These are phyloP conservation scores for Chamaecyparis obtusa DNA, from an alignment of 75 land plant species.

Conservation along the genomic window DNA sequence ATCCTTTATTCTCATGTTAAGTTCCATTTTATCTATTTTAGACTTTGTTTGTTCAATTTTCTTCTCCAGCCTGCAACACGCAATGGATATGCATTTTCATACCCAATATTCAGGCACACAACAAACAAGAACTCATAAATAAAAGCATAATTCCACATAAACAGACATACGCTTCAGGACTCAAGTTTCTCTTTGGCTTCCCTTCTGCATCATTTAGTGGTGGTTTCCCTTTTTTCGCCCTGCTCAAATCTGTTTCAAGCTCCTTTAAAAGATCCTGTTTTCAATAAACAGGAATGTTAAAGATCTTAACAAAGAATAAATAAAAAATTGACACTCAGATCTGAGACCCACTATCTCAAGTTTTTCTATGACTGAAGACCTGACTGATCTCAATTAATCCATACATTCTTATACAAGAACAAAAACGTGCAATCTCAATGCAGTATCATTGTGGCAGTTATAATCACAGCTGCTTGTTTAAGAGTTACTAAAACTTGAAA, in stretches of 20 bases:
- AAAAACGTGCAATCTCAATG: background rate
- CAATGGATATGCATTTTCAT: conserved; percentile 9
- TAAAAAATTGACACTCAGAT: background rate
- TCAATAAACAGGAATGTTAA: conserved; percentile 4
- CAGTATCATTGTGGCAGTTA: background rate
- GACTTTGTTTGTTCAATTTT: conserved; percentile 71
- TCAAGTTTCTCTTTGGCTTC: conserved; percentile 67
- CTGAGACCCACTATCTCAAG: background rate
- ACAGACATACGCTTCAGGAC: conserved; percentile 70
- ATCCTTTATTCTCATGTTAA: conserved; percentile 78
- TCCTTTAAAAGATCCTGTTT: conserved; percentile 52
- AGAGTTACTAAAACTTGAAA: background rate
- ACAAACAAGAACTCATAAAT: background rate
- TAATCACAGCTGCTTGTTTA: background rate
- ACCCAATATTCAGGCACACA: background rate
- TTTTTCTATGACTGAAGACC: background rate
- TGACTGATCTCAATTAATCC: background rate
- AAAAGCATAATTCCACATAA: background rate
- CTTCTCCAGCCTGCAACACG: conserved; percentile 64
- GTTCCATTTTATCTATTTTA: conserved; percentile 83
- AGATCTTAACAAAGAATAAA: background rate
- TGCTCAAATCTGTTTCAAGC: conserved; percentile 63
- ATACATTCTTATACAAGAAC: background rate
- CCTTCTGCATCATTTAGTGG: conserved; percentile 87
- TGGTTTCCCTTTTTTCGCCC: conserved; percentile 94